Base-by-base conservation (phyloP, 768 basidiomycete species). In the Dioszegia aurantiaca region DNA sequence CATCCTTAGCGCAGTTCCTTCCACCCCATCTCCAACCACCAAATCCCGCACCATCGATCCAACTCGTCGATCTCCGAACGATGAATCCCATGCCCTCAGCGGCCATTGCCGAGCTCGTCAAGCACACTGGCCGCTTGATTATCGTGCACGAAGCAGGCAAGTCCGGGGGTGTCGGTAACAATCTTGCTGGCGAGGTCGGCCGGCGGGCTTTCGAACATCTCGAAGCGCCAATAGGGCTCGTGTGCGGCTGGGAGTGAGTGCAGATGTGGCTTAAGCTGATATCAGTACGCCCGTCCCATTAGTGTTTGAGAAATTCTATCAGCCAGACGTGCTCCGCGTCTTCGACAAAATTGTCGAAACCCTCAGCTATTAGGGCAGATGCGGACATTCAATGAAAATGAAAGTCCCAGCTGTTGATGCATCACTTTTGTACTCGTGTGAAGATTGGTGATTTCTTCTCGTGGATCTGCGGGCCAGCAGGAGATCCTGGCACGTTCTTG, bases 211-310 rank as follows among this genome's bases (percentile, higher is more conserved):
- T 95, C 79, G 79, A 95, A 68, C 87, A 86, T 74, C 77, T 97
- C 48, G 84, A 89, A 55, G 91, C 92, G 8, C 92, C 92, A 0
- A 87, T 97, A 23, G 87, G 82, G 69, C 80, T 91, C 39, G 84
- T 97, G 17, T 84, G 88, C 2, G 90, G 89, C 27, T 97, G 93
- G 93, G 92, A 95, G 91, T 93, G 68, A 82, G 91, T 86, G 14
- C 26, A 4, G 19, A 26, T 33, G n/a, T 27, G 11, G n/a, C 16
- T 33, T n/a, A 16, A 31, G 45, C 59, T 61, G 58, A 60, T 39
- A 0, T 10, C 23, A 92, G 89, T 64, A 84, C 86, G n/a, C 91
- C 91, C 2, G 85, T 85, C 23, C 87, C 84, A 33, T 79, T 95
- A 63, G 86, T 87, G 56, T 95, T 84, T 67, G 92, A 97, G 79